Conservation (phyloP, 768 basidiomycete genomes). For the Kwoniella botswanensis region DNA sequence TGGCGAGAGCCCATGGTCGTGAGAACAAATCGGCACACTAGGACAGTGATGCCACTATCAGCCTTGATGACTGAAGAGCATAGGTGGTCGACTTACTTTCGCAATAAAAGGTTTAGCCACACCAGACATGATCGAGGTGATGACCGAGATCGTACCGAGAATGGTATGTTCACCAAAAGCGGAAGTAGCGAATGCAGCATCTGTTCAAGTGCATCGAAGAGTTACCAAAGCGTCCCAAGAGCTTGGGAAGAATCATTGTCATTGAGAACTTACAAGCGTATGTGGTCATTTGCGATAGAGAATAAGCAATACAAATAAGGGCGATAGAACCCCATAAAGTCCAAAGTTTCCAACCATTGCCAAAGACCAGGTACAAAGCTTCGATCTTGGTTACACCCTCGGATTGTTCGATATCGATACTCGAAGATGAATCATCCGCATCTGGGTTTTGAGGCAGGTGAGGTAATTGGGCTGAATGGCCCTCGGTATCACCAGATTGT, state of each 20-base stretch:
- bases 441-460: background rate
- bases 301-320: conserved; percentile 41
- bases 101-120: conserved; percentile 50
- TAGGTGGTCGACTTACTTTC: conserved; percentile 29
- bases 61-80: background rate
- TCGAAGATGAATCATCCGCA: background rate
- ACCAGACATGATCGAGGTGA: conserved; percentile 47
- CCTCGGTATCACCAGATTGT: background rate
- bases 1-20: conserved; percentile 42
- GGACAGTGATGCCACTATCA: background rate
- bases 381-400: conserved; percentile 50
- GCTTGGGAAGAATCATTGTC: background rate
- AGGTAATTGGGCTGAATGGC: background rate
- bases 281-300: conserved; percentile 32
- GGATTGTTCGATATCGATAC: conserved; percentile 32
- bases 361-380: conserved; percentile 48
- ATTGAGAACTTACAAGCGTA: conserved; percentile 22
- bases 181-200: conserved; percentile 47
- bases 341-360: conserved; percentile 44
- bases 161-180: conserved; percentile 50
- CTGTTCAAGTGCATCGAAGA: background rate
- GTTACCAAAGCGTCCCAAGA: background rate
- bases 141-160: conserved; percentile 52
- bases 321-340: conserved; percentile 44
- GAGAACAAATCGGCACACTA: conserved; percentile 42